A percentile compares a stretch with the other conserved stretches of the same genome.
These are phyloP conservation scores for Cytospora piceae DNA, from an alignment of 2,329 filamentous ascomycete species.

Conservation along the genomic window DNA sequence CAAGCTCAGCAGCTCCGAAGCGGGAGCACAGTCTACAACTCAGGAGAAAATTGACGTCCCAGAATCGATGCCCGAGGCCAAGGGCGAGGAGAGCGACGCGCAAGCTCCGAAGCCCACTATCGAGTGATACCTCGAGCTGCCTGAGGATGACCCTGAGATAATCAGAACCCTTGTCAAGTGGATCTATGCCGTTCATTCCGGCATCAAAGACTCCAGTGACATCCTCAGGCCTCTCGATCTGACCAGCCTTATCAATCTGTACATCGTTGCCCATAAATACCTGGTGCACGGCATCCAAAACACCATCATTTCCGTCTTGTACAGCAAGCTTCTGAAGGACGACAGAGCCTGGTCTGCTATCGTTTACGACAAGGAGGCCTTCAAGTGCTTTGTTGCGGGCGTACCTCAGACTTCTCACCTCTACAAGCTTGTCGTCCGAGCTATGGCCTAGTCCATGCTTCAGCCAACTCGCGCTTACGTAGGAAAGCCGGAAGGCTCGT, in stretches of 20 bases:
- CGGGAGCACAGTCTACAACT: too few species aligned
- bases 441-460: constrained; percentile 1
- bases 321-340: too few species aligned
- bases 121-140: constrained; percentile 33
- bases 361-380: neutral
- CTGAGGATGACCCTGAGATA: constrained; percentile 37
- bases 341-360: neutral
- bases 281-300: neutral
- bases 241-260: neutral
- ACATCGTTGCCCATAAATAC: constrained; percentile 8
- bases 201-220: too few species aligned
- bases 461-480: neutral
- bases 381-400: neutral
- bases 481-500: too few species aligned
- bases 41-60: too few species aligned
- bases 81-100: too few species aligned
- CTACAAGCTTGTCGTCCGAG: neutral
- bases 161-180: constrained; percentile 38
- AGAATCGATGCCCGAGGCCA: too few species aligned
- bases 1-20: too few species aligned
- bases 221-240: neutral
- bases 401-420: neutral
- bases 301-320: neutral
- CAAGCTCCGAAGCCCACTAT: too few species aligned
- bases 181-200: constrained; percentile 33